Evolutionary conservation across 169 alveolate genomes (phyloP), one percentile per base, ranked within the genome.

Genomic region (Eimeria falciformis): DNA sequence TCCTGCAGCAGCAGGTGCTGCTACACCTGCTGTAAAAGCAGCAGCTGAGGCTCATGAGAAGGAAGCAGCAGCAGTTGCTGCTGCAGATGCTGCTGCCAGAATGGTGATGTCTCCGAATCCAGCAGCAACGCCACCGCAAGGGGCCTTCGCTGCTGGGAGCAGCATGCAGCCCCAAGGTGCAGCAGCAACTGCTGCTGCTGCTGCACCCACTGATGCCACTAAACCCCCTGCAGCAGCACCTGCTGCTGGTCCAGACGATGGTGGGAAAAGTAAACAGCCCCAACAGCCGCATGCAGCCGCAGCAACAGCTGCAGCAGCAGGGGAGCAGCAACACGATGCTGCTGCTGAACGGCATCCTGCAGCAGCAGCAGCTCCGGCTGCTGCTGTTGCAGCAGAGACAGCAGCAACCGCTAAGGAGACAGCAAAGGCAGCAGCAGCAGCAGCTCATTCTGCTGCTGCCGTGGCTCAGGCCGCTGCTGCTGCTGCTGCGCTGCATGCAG

Each of bases 391-490:
- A 6, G 84, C 84, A 18, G 84, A 73, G 65, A 73, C 84, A 37
- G 84, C 84, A 43, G 84, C 84, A 18, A 73, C 84, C 21, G 84
- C 84, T 14, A 73, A 73, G 84, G 84, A 73, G 84, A 73, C 84
- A 45, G 84, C 84, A 37, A 73, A 73, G 37, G 84, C 84, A 73
- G 84, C 84, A 73, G 84, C 84, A 43, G 84, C 84, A 43, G 84
- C 84, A 58, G 71, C 71, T 14, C 71, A 58, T 27, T 58, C 71
- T 21, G 71, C 71, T 21, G 71, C 71, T 14, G 84, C 84, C 4
- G 84, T 73, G 65, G 84, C 84, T 2, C 84, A 73, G 84, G 84
- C 84, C n/a, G 84, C 84, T 45, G 84, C 84, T 73, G 84, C 84
- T 45, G 84, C 84, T 43, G 84, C 84, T 45, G 84, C 84, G 14